Conservation (phyloP, 768 basidiomycete species). For the Rhodotorula toruloides region DNA sequence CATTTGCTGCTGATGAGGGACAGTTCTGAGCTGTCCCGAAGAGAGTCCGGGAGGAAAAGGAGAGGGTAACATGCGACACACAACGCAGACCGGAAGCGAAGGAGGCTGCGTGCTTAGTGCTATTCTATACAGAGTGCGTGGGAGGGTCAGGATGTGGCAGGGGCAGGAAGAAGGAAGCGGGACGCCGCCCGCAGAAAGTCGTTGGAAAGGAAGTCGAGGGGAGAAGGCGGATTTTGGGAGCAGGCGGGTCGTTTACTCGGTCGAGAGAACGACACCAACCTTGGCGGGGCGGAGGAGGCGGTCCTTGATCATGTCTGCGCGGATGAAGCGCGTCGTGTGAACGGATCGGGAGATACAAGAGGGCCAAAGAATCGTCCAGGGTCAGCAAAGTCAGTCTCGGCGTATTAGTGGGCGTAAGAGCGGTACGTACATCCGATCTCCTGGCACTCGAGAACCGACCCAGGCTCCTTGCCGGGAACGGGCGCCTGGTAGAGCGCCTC, state of each 20-base stretch:
- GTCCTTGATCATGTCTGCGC: conserved; percentile 90
- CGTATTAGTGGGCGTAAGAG: background rate
- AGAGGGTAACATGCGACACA: no score
- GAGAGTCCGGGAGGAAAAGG: no score
- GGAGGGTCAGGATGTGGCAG: no score
- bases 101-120: background rate
- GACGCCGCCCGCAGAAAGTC: no score
- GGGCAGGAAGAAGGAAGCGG: no score
- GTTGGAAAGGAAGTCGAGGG: background rate
- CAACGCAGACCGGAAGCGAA: no score
- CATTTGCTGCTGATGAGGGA: no score
- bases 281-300: conserved; percentile 88
- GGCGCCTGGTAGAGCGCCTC: conserved; percentile 94
- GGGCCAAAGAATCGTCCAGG: background rate
- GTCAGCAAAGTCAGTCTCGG: no score
- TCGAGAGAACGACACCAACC: conserved; percentile 78
- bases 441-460: conserved; percentile 82
- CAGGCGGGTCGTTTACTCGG: conserved; percentile 16
- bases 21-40: no score
- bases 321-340: conserved; percentile 20
- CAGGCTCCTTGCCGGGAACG: conserved; percentile 77
- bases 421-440: conserved; percentile 51
- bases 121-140: conserved; percentile 1
- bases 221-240: background rate
- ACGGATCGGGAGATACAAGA: no score